Conservation (phyloP, 2,329 filamentous ascomycete genomes). For the Alternaria ventricosa region DNA sequence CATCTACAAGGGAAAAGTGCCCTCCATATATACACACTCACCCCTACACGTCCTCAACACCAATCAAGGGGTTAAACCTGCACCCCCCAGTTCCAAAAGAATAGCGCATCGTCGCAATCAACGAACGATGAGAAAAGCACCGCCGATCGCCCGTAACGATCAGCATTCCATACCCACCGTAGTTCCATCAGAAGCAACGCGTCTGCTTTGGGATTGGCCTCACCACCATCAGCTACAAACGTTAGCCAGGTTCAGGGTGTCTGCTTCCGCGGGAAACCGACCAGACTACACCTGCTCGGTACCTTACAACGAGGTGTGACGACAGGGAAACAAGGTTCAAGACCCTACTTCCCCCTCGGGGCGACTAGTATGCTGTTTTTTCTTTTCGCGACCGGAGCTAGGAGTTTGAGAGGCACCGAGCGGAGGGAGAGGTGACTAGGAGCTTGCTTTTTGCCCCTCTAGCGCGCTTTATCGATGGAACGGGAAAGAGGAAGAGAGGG, state of each 20-base stretch:
- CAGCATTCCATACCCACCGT: not conserved
- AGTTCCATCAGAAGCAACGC: not conserved
- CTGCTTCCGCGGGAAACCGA: not conserved
- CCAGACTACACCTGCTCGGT: not conserved
- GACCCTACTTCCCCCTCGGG: conserved; percentile 1
- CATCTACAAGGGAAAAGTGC: not conserved
- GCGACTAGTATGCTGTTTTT: not conserved
- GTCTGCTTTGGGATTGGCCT: not conserved
- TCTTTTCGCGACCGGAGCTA: not conserved
- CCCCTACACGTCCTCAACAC: not conserved
- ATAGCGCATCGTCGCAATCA: not conserved
- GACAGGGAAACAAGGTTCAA: conserved; percentile 4
- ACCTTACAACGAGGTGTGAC: not conserved
- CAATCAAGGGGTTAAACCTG: conserved; percentile 1
- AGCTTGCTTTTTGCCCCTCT: not conserved
- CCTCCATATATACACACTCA: not conserved
- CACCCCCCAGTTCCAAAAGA: not conserved
- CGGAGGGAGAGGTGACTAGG: not conserved
- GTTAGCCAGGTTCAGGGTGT: conserved; percentile 1
- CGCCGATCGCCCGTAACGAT: not conserved
- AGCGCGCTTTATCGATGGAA: not conserved
- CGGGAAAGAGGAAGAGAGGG: not conserved
- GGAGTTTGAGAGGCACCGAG: not conserved
- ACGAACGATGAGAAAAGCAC: conserved; percentile 1
- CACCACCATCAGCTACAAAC: not conserved